Base-by-base conservation (phyloP, 805 yeast genomes). In the Wickerhamomyces bisporus region DNA sequence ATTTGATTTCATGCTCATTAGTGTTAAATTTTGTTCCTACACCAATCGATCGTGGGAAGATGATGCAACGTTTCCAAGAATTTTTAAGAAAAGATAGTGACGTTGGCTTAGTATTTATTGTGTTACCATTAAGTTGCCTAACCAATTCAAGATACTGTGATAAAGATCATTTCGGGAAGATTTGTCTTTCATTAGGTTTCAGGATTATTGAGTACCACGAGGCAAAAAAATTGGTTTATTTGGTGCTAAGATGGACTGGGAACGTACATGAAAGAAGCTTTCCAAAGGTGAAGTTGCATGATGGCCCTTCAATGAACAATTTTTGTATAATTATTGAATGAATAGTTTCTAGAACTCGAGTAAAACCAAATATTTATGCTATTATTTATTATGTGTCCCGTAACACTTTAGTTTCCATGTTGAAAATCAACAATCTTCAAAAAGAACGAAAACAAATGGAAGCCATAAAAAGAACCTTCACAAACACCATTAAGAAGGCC, bases 21-120 rank as follows among this genome's bases (percentile, higher is more conserved):
- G 98, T 91, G 27, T 65, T 91, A 12, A 91, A 91, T 55, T 91
- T 86, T 61, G 96, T 91, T 1, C 86, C 96, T 0, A 75, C 76
- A 1, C 77, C 89, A 0, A 51, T 50, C 8, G 73, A 63, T 12
- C 63, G 98, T 37, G 97, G 97, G 3, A 73, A 71, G 5, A 91
- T 91, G 97, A 63, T 88, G 45, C 52, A 53, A 26, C 56, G 83
- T 39, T 73, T 86, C 9, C 62, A 75, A 4, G 40, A 63, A 20
- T 89, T 86, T 52, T 62, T 89, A 27, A 61, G 60, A 4, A 66
- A 36, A 19, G 39, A 42, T 1, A 32, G 40, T 7, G 26, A 21
- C 1, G 26, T 43, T 2, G 40, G 75, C 5, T 53, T 68, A 25
- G 58, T 88, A 5, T 89, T 91, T 53, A 59, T 91, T 11, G 98